A percentile compares a stretch with the other conserved stretches of the same genome.
Evolutionary conservation across 129 eudicot species (phyloP).

Genomic region (Tagetes erecta): DNA sequence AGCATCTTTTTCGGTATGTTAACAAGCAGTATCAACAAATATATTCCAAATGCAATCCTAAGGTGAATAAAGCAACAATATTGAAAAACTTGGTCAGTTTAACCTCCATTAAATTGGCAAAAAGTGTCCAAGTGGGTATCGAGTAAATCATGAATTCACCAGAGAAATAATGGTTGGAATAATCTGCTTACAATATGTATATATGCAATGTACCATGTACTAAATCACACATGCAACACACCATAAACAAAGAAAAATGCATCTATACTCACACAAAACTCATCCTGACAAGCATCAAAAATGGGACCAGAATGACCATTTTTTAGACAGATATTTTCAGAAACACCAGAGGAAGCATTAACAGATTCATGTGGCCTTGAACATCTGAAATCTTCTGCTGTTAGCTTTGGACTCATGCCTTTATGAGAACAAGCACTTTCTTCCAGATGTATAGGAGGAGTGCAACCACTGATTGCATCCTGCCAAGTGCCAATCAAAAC

Average conservation of each 20-base stretch:
- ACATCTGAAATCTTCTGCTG: conserved; percentile 37
- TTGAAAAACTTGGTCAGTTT: conserved; percentile 1
- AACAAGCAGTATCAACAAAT: background rate
- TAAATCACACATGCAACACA: conserved; percentile 5
- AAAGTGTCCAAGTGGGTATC: background rate
- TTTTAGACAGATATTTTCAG: conserved; percentile 36
- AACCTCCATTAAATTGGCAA: conserved; percentile 1
- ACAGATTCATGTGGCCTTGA: conserved; percentile 40
- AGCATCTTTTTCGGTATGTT: conserved; percentile 1
- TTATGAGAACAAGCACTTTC: conserved; percentile 59
- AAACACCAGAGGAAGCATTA: conserved; percentile 31
- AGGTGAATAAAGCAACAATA: background rate
- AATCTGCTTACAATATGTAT: conserved; percentile 6
- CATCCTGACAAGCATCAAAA: conserved; percentile 45
- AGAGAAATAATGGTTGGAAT: background rate
- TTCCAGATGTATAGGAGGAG: conserved; percentile 58
- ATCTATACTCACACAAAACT: conserved; percentile 55
- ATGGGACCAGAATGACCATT: conserved; percentile 31
- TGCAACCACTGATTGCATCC: conserved; percentile 50
- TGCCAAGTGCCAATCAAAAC: conserved; percentile 33
- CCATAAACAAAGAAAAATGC: conserved; percentile 5
- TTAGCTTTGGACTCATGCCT: conserved; percentile 39
- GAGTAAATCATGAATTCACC: background rate
- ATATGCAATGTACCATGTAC: conserved; percentile 1
- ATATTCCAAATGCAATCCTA: conserved; percentile 12